Percentiles rank a stretch among this genome's conserved stretches.
Evolutionary conservation across 352 stramenopile species (phyloP).

Genomic region (Elongisporangium anandrum): DNA sequence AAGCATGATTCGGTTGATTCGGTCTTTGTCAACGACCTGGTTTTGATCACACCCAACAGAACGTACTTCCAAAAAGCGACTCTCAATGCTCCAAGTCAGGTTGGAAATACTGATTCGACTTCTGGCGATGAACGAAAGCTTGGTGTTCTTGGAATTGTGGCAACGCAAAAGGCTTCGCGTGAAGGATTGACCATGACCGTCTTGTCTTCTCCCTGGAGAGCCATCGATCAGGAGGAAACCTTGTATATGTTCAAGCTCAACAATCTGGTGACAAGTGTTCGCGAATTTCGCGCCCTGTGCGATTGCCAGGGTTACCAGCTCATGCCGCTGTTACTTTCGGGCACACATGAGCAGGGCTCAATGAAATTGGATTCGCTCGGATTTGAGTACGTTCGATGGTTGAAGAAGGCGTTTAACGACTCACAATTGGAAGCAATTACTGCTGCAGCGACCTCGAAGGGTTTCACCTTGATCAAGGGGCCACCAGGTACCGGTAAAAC

Average conservation of each 20-base stretch:
- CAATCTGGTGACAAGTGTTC: constrained; percentile 86
- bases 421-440: constrained; percentile 90
- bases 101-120: not conserved
- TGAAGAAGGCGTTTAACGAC: constrained; percentile 81
- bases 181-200: constrained; percentile 73
- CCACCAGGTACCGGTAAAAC: constrained; percentile 90
- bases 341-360: constrained; percentile 54
- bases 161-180: constrained; percentile 56
- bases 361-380: constrained; percentile 83
- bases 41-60: constrained; percentile 57
- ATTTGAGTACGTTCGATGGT: constrained; percentile 75
- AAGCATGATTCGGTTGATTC: constrained; percentile 32
- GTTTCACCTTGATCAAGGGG: constrained; percentile 92
- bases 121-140: constrained; percentile 14
- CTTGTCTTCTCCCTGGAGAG: constrained; percentile 42
- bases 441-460: constrained; percentile 78
- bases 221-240: constrained; percentile 42
- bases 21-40: constrained; percentile 74
- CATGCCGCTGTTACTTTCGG: constrained; percentile 73
- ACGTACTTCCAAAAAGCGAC: constrained; percentile 58
- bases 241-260: constrained; percentile 82
- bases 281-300: constrained; percentile 82
- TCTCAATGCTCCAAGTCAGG: constrained; percentile 11
- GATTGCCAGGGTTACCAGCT: constrained; percentile 76
- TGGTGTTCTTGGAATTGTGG: constrained; percentile 73